Conservation (phyloP, 768 basidiomycete species). For the Suillus subluteus region DNA sequence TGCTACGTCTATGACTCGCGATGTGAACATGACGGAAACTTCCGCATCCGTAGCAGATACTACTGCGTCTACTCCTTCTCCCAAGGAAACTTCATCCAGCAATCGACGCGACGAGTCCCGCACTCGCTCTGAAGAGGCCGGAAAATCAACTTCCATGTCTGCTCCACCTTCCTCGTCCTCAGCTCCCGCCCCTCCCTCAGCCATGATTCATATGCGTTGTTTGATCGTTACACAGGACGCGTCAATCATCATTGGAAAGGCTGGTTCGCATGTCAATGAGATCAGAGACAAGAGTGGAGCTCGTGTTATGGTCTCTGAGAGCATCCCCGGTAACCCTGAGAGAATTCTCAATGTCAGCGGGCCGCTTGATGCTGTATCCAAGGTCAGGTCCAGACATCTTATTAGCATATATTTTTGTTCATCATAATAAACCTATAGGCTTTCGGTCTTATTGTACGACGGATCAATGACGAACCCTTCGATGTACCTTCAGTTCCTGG, state of each 20-base stretch:
- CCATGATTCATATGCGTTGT: constrained; percentile 95
- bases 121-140: constrained; percentile 38
- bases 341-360: constrained; percentile 97
- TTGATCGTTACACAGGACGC: constrained; percentile 99
- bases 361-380: constrained; percentile 96
- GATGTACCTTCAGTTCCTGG: constrained; percentile 97
- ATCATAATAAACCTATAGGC: constrained; percentile 56
- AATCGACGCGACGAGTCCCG: constrained; percentile 45
- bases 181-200: constrained; percentile 60
- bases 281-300: constrained; percentile 98
- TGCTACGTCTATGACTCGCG: constrained; percentile 45
- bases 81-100: constrained; percentile 46
- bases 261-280: constrained; percentile 95
- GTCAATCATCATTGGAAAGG: constrained; percentile 98
- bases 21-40: constrained; percentile 68
- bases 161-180: constrained; percentile 54
- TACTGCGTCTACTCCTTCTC: constrained; percentile 62
- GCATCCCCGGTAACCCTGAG: constrained; percentile 99
- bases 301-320: constrained; percentile 96
- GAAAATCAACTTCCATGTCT: constrained; percentile 49
- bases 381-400: constrained; percentile 56
- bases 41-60: constrained; percentile 43
- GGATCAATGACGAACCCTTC: constrained; percentile 99
- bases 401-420: constrained; percentile 8
- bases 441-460: constrained; percentile 96